Evolutionary conservation across 1,139 yeast genomes (phyloP).

Genomic region (Diutina siamensis): DNA sequence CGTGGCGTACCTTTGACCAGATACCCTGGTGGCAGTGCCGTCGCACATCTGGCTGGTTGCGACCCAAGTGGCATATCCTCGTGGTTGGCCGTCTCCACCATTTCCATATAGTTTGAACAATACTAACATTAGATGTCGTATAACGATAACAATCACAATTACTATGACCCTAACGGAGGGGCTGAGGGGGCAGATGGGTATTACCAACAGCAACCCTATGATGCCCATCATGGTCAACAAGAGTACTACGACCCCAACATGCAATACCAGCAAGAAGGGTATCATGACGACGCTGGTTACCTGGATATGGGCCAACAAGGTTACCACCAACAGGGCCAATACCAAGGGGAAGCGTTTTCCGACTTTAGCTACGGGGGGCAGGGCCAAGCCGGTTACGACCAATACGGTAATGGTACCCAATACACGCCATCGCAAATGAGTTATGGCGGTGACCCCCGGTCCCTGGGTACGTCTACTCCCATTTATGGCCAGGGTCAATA

Average conservation of each 20-base stretch:
- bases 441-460: constrained; percentile 62
- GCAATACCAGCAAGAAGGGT: constrained; percentile 39
- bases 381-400: constrained; percentile 64
- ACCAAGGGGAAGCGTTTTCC: constrained; percentile 57
- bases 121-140: constrained; percentile 6
- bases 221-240: constrained; percentile 21
- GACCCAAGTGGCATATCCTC: no score
- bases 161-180: constrained; percentile 33
- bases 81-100: no score
- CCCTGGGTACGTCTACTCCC: constrained; percentile 95
- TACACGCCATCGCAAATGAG: constrained; percentile 77
- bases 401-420: constrained; percentile 52
- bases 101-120: not conserved
- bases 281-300: constrained; percentile 38
- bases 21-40: no score
- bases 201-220: constrained; percentile 33
- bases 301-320: constrained; percentile 23
- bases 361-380: constrained; percentile 56
- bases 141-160: constrained; percentile 36
- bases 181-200: constrained; percentile 31
- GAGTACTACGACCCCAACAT: constrained; percentile 37
- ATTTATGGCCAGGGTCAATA: constrained; percentile 62
- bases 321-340: constrained; percentile 27
- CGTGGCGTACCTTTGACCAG: no score
- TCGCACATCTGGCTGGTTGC: no score